Percentiles rank a stretch among this genome's conserved stretches.
phyloP scores from a whole-genome alignment of 805 yeast genomes.

The Blastobotrys robertii region DNA sequence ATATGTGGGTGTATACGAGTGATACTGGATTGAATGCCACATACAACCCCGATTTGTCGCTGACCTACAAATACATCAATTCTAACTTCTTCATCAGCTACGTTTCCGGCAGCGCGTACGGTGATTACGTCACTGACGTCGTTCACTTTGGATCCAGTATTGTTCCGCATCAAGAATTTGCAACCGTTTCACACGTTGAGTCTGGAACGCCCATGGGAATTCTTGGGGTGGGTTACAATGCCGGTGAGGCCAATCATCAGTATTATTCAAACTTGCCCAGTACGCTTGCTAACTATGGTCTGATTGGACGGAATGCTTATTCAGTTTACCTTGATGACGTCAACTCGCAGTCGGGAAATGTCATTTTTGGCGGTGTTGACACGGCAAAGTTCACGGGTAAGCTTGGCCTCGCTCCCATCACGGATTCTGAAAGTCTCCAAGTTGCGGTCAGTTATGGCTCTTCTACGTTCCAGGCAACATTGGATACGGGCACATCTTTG shows the following conservation, averaged over 20 bases:
- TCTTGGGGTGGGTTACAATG: constrained; percentile 17
- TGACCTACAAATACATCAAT: constrained; percentile 81
- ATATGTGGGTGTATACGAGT: constrained; percentile 43
- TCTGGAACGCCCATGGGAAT: constrained; percentile 21
- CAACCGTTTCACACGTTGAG: constrained; percentile 65
- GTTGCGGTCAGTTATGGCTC: too few species aligned
- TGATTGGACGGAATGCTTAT: constrained; percentile 46
- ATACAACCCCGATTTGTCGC: constrained; percentile 28
- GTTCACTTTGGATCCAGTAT: constrained; percentile 40
- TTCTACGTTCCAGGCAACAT: constrained; percentile 23
- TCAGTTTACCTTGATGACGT: constrained; percentile 49
- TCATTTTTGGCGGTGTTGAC: constrained; percentile 68
- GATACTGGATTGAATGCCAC: constrained; percentile 2
- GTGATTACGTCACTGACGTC: constrained; percentile 45
- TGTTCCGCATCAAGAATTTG: constrained; percentile 41
- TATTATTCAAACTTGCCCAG: constrained; percentile 53
- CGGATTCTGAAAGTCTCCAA: too few species aligned
- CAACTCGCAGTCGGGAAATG: constrained; percentile 35
- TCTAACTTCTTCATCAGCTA: constrained; percentile 22
- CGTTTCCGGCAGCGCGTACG: constrained; percentile 42
- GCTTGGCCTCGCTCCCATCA: constrained; percentile 9
- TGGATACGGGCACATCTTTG: constrained; percentile 51
- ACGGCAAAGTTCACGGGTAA: constrained; percentile 34
- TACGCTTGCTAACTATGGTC: constrained; percentile 46
- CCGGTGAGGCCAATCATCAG: constrained; percentile 12